Evolutionary conservation across 75 land plant genomes (phyloP), one percentile per base, ranked within the genome.

Genomic region (Pinus albicaulis): DNA sequence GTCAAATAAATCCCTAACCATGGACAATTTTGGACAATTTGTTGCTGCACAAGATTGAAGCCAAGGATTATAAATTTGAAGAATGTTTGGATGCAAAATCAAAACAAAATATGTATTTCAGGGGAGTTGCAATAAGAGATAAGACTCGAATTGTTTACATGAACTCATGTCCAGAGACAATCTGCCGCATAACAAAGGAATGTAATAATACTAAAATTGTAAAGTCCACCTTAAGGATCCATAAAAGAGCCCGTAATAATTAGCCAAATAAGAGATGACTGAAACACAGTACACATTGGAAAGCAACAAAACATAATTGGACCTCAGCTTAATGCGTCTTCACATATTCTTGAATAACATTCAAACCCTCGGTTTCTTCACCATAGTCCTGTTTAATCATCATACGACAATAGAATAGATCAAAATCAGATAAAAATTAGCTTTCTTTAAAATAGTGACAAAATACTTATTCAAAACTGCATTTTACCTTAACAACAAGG

Each of bases 351-450:
- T 82, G 79, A 38, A 86, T 77, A 12, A 88, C 84, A 77, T 88
- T 82, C 65, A 88, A 71, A 4, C 89, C 89, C 79, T 85, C 89
- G 0, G 88, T 82, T 70, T 88, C 89, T 61, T 88, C 89, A 34
- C 89, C 88, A 79, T 82, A 87, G 55, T 82, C 89, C 86, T 84
- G 76, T 17, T 71, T 14, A 57, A 34, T 16, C n/a, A 53, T 52
- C 7, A 20, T n/a, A 22, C 14, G 24, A n/a, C 16, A 23, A 24
- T n/a, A 8, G 16, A 55, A 1, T 19, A 3, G 31, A 6, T 53
- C 34, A 52, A 57, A 53, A 25, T 26, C 22, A 22, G 60, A n/a
- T 23, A 25, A 53, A 4, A 52, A 23, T 28, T 11, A 55, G n/a
- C 28, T 10, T 55, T 25, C 8, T 25, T 72, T 14, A 22, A 55